These are phyloP conservation scores for Ceriops decandra DNA, from an alignment of 345 rosid species.

Conservation along the genomic window DNA sequence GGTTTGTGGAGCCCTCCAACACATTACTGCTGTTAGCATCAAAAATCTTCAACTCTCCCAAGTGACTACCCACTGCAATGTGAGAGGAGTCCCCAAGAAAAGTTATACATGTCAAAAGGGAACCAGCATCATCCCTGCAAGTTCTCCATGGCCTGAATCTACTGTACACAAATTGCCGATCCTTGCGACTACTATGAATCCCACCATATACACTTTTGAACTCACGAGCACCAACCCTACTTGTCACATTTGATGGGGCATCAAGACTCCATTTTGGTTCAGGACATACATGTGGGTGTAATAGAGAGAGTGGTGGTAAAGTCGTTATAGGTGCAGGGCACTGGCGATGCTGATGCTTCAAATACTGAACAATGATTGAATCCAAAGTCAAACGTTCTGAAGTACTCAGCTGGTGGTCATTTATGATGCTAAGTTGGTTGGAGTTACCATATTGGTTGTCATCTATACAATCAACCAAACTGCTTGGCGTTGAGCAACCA, in stretches of 20 bases:
- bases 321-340: constrained; percentile 98
- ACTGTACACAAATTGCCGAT: constrained; percentile 93
- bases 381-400: constrained; percentile 79
- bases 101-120: constrained; percentile 73
- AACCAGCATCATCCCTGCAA: constrained; percentile 78
- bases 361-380: constrained; percentile 81
- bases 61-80: constrained; percentile 85
- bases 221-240: constrained; percentile 83
- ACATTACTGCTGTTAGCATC: constrained; percentile 63
- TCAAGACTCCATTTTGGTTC: constrained; percentile 90
- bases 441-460: constrained; percentile 49
- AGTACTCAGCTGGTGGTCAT: constrained; percentile 56
- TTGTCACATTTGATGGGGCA: constrained; percentile 82
- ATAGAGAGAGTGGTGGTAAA: constrained; percentile 90
- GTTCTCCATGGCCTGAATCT: constrained; percentile 95
- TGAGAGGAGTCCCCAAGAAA: constrained; percentile 75
- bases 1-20: constrained; percentile 70
- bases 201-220: constrained; percentile 73
- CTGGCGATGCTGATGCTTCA: constrained; percentile 98
- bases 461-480: constrained; percentile 40
- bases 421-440: constrained; percentile 45
- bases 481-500: constrained; percentile 36
- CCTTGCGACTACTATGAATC: constrained; percentile 88
- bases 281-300: constrained; percentile 94
- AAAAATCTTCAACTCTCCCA: constrained; percentile 77